Evolutionary conservation across 148 eudicot genomes (phyloP).

Genomic region (Rhododendron simsii): DNA sequence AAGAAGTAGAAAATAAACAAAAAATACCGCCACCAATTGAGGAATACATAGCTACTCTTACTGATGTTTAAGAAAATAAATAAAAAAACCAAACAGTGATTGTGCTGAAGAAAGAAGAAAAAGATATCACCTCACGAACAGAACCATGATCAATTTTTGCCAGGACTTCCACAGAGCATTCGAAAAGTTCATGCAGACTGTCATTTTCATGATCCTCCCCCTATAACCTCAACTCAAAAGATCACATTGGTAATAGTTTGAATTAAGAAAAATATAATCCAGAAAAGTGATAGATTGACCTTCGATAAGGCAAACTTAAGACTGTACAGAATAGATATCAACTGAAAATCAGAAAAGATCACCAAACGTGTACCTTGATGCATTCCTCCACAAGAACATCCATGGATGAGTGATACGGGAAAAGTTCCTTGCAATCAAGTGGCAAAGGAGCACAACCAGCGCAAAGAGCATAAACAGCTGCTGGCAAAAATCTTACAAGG

Average conservation of each 20-base stretch:
- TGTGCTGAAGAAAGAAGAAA: background rate
- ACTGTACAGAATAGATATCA: background rate
- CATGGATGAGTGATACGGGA: constrained; percentile 21
- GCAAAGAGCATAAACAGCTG: constrained; percentile 72
- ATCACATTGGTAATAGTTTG: background rate
- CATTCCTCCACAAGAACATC: constrained; percentile 33
- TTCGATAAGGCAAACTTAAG: constrained; percentile 8
- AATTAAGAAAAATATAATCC: background rate
- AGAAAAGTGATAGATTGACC: background rate
- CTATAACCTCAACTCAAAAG: constrained; percentile 27
- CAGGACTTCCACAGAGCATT: constrained; percentile 68
- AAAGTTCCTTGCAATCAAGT: constrained; percentile 24
- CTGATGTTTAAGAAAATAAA: background rate
- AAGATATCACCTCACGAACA: constrained; percentile 33
- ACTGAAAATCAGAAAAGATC: background rate
- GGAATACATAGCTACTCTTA: background rate
- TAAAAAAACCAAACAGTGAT: background rate
- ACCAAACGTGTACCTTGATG: constrained; percentile 30
- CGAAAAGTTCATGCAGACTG: constrained; percentile 44
- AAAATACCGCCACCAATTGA: background rate
- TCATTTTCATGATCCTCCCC: constrained; percentile 41
- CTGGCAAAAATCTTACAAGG: constrained; percentile 56
- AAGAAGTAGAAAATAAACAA: constrained; percentile 2
- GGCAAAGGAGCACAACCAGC: constrained; percentile 54
- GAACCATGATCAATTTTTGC: constrained; percentile 45